Base-by-base conservation (phyloP, 2,329 filamentous ascomycete species). In the Coleophoma eucalyptorum region DNA sequence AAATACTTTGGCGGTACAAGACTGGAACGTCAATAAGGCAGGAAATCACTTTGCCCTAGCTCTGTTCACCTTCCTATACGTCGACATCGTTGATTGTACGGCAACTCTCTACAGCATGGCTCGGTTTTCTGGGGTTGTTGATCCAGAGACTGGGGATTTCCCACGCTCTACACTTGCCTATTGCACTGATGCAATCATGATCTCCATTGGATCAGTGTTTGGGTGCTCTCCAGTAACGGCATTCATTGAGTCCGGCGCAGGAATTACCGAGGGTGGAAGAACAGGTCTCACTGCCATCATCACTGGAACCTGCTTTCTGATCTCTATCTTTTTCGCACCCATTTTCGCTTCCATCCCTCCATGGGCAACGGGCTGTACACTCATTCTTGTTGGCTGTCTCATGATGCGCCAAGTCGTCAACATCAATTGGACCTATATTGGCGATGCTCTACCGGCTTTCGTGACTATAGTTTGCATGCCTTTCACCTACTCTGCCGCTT, bases 41-140 rank as follows among this genome's bases (percentile, higher is more conserved):
- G 76, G 75, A 2, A 76, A 76, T 0, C 81, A 89, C 56, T 90
- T 90, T 61, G 80, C 78, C 10, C 73, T 90, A 4, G 86, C 87
- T 0, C 78, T 90, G 48, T 84, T 90, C 62, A 90, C 87, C 1
- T 90, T 91, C 63, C 76, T 91, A 3, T 90, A 90, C 53, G 87
- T 91, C 46, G 87, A 90, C 60, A 88, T 90, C 58, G 84, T 91
- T 53, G 87, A 91, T 64, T 85, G 84, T 61, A 90, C 87, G 0
- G 87, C 86, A 40, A 90, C 87, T 0, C 71, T 90, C 35, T 90
- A 90, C 69, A 87, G 86, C n/a, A 90, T 91, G 87, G 87, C 87
- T 1, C 83, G 85, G 19, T 90, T 90, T 69, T 84, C 81, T 54
- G 81, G 83, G 26, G 78, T 80, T 42, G 81, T 87, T 58, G 77